Conservation (phyloP, 2,329 filamentous ascomycete genomes). For the Metarhizium robertsii region DNA sequence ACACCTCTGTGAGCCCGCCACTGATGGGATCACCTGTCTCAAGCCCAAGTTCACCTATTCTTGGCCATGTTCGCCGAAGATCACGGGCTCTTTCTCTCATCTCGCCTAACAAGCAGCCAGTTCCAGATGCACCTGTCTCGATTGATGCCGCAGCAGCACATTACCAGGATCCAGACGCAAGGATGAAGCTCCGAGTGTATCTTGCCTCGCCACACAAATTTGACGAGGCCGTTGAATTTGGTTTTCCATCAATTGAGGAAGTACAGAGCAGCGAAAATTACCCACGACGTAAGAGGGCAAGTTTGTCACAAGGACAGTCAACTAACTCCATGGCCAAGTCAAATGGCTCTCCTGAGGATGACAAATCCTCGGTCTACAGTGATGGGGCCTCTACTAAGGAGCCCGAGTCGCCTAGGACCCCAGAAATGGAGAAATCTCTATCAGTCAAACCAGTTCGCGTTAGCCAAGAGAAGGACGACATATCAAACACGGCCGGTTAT, state of each 20-base stretch:
- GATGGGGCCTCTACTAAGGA: slow-evolving; percentile 47
- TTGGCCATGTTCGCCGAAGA: slow-evolving; percentile 35
- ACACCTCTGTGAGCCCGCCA: slow-evolving; percentile 23
- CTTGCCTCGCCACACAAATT: slow-evolving; percentile 89
- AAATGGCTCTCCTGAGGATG: slow-evolving; percentile 49
- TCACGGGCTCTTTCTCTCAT: slow-evolving; percentile 49
- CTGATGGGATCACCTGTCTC: slow-evolving; percentile 15
- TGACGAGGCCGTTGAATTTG: slow-evolving; percentile 89
- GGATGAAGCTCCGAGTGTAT: slow-evolving; percentile 76
- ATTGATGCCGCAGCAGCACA: slow-evolving; percentile 69
- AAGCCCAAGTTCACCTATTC: slow-evolving; percentile 11
- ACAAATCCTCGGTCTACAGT: slow-evolving; percentile 45
- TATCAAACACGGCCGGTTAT: slow-evolving; percentile 29
- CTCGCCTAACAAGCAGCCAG: slow-evolving; percentile 31
- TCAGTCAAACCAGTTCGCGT: slow-evolving; percentile 16
- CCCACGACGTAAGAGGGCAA: slow-evolving; percentile 11
- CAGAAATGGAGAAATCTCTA: slow-evolving; percentile 34
- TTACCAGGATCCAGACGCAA: slow-evolving; percentile 83
- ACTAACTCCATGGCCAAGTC: slow-evolving; percentile 38
- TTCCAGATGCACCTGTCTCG: slow-evolving; percentile 13
- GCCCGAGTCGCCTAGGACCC: slow-evolving; percentile 50
- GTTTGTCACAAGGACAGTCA: slow-evolving; percentile 16
- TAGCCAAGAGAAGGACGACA: slow-evolving; percentile 15
- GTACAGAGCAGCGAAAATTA: slow-evolving; percentile 20
- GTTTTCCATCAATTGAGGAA: slow-evolving; percentile 64